These are phyloP conservation scores for Chaetomium strumarium DNA, from an alignment of 2,329 filamentous ascomycete species.

Conservation along the genomic window DNA sequence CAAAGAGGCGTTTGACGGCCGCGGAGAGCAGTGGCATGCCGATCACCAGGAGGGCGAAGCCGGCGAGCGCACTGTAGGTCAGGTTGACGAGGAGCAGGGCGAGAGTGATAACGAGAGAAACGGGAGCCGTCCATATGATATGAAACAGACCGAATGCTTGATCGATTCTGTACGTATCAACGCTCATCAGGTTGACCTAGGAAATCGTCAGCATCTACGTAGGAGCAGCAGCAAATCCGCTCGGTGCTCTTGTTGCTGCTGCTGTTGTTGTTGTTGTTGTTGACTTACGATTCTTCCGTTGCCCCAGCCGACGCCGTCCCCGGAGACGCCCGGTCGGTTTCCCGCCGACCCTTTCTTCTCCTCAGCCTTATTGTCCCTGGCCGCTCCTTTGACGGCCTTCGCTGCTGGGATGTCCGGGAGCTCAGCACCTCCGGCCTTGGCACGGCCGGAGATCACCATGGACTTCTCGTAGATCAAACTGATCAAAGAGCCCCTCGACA, in stretches of 20 bases:
- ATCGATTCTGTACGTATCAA: conserved; percentile 89
- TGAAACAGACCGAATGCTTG: conserved; percentile 86
- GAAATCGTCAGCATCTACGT: not conserved
- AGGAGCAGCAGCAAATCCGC: not conserved
- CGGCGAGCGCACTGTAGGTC: conserved; percentile 81
- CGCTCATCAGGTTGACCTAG: conserved; percentile 78
- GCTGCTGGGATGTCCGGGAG: conserved; percentile 45
- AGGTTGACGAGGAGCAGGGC: conserved; percentile 79
- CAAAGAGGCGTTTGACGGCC: conserved; percentile 71
- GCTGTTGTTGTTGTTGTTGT: too few relatives aligned
- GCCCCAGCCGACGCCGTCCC: conserved; percentile 77
- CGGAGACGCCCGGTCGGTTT: conserved; percentile 45
- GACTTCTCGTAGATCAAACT: conserved; percentile 87
- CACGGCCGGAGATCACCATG: conserved; percentile 80
- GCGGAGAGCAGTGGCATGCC: conserved; percentile 71
- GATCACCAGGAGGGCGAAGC: conserved; percentile 75
- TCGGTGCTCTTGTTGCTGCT: not conserved
- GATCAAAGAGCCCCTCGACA: conserved; percentile 75
- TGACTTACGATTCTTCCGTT: conserved; percentile 68
- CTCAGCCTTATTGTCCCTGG: conserved; percentile 31
- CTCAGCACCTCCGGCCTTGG: conserved; percentile 72
- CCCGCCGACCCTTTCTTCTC: conserved; percentile 37
- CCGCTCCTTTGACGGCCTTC: conserved; percentile 36
- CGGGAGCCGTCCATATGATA: conserved; percentile 79
- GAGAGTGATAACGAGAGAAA: conserved; percentile 72